phyloP scores from a whole-genome alignment of 805 yeast species.

The Saccharomycopsis vini region DNA sequence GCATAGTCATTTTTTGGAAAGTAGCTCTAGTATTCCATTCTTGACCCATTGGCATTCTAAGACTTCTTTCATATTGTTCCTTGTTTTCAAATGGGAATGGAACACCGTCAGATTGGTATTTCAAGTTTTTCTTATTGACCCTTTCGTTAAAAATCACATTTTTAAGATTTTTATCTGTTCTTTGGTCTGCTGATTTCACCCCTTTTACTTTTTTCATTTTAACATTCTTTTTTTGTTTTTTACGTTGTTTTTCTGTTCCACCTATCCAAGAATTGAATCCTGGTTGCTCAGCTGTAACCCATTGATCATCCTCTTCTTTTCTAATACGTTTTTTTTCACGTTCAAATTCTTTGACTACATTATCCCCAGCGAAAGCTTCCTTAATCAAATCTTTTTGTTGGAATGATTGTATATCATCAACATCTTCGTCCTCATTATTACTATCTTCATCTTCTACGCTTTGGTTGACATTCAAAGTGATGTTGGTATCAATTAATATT shows the following conservation, averaged over 20 bases:
- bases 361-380: conserved; percentile 96
- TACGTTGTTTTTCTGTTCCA: conserved; percentile 33
- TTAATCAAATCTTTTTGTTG: conserved; percentile 74
- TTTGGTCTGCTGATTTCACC: conserved; percentile 56
- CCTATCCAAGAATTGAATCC: conserved; percentile 99
- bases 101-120: conserved; percentile 81
- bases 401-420: conserved; percentile 55
- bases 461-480: conserved; percentile 8
- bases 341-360: conserved; percentile 71
- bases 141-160: conserved; percentile 86
- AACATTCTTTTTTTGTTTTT: conserved; percentile 41
- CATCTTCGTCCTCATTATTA: conserved; percentile 36
- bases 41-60: conserved; percentile 94
- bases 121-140: conserved; percentile 72
- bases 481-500: conserved; percentile 24
- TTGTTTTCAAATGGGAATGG: conserved; percentile 91
- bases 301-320: conserved; percentile 79
- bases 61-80: conserved; percentile 90
- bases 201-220: conserved; percentile 70
- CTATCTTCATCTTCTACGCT: conserved; percentile 27
- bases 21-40: conserved; percentile 90
- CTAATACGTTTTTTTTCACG: conserved; percentile 61
- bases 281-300: conserved; percentile 77
- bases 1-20: conserved; percentile 83
- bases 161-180: conserved; percentile 68